Evolutionary conservation across 352 stramenopile genomes (phyloP).

Genomic region (Phytophthora sp.): DNA sequence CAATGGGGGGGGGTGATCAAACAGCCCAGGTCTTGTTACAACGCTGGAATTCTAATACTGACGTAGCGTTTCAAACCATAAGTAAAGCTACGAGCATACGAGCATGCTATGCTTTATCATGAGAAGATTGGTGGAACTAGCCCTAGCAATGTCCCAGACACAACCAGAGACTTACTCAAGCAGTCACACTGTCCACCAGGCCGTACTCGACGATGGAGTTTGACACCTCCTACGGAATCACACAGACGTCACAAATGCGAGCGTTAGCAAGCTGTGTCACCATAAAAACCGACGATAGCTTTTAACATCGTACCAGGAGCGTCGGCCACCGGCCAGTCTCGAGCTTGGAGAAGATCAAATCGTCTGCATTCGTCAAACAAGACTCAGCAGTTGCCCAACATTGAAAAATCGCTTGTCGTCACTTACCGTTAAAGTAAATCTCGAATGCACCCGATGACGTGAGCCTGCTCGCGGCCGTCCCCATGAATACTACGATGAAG

Average conservation of each 20-base stretch:
- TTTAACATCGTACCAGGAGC: conserved; percentile 50
- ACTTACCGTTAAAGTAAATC: conserved; percentile 80
- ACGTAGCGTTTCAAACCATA: not conserved
- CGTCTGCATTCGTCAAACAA: conserved; percentile 38
- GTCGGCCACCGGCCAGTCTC: conserved; percentile 68
- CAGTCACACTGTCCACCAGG: conserved; percentile 22
- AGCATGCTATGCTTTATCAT: no score
- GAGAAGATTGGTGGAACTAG: no score
- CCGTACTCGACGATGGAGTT: conserved; percentile 34
- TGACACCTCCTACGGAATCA: conserved; percentile 24
- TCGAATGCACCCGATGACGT: conserved; percentile 80
- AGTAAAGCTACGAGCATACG: no score
- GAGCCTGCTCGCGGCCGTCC: conserved; percentile 64
- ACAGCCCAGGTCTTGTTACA: no score
- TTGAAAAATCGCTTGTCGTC: not conserved
- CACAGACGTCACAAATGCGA: not conserved
- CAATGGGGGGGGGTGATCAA: no score
- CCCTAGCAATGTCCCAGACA: no score
- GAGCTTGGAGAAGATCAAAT: conserved; percentile 83
- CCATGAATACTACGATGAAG: conserved; percentile 70
- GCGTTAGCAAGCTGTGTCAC: not conserved
- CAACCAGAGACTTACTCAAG: not conserved
- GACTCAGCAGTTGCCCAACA: conserved; percentile 8
- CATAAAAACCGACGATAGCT: not conserved
- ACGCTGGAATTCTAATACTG: conserved; percentile 6